Base-by-base conservation (phyloP, 2,329 filamentous ascomycete genomes). In the Ophiocordyceps camponoti-rufipedis region DNA sequence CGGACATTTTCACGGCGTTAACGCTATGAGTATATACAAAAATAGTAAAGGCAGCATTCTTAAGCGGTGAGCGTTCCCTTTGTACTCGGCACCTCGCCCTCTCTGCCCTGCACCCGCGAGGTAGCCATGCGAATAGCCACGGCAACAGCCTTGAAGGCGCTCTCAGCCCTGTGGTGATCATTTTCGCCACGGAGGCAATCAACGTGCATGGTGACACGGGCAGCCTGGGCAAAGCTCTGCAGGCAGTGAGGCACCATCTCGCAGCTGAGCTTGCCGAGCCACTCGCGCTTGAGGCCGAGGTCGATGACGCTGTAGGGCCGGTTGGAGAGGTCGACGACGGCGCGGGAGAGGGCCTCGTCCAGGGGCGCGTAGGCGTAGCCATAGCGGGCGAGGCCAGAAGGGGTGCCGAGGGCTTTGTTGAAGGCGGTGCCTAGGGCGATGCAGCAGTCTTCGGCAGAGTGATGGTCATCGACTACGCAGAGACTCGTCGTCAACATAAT, bases 241-340 rank as follows among this genome's bases (percentile, higher is more conserved):
- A 98, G 64, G 54, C 88, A 94, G 69, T 98, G 91, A 42, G 89
- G 88, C 40, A 98, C 79, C 91, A 98, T 98, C 73, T 98, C 89
- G 55, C 79, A 84, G 68, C 82, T 89, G 53, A 98, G 69, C 59
- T 91, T 85, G 47, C 91, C 91, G 56, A 98, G 85, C 72, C 85
- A 93, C 70, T 96, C 91, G 50, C 91, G 78, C 69, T 75, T 80
- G 49, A 95, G 76, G 11, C 85, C 87, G 12, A 96, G 70, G 47
- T 94, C 78, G 46, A 91, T 74, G 16, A 95, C 85, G 51, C 74
- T 74, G 67, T 78, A 95, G 2, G 91, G 89, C 0, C 91, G 81
- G 66, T 94, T 94, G 47, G 85, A 94, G 31, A 98, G 75, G 63
- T 98, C 91, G 56, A 98, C 81, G 28, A 98, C 91, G 16, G 88